Percentiles rank a stretch among this genome's conserved stretches.
phyloP scores from a whole-genome alignment of 2,329 filamentous ascomycete species.

The Pestalotiopsis sp. region DNA sequence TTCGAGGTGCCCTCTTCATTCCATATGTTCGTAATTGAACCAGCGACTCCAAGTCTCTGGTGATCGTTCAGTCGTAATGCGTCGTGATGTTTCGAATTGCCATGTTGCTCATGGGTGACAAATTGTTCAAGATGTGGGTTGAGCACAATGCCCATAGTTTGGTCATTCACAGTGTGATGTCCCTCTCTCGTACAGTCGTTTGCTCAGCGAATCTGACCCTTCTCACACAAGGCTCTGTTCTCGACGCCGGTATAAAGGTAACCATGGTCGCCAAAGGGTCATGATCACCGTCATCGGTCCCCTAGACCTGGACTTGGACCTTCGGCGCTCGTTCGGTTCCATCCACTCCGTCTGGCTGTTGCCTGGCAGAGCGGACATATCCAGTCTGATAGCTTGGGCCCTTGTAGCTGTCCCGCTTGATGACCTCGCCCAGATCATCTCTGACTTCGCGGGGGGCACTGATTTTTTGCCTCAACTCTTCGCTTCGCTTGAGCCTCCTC shows the following conservation, averaged over 20 bases:
- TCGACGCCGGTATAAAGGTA: constrained; percentile 1
- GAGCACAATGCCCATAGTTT: not conserved
- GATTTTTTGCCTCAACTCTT: constrained; percentile 61
- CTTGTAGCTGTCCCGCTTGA: constrained; percentile 45
- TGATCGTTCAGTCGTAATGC: not conserved
- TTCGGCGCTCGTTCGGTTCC: constrained; percentile 9
- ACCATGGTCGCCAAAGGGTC: not conserved
- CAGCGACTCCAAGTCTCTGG: not conserved
- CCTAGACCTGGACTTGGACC: constrained; percentile 15
- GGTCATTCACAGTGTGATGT: not conserved
- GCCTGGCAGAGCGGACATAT: not conserved
- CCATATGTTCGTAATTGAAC: not conserved
- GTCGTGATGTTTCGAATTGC: not conserved
- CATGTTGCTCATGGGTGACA: not conserved
- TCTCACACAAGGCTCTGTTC: constrained; percentile 1
- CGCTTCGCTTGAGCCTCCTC: constrained; percentile 58
- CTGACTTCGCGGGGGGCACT: constrained; percentile 60
- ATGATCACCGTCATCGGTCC: not conserved
- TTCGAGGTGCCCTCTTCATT: not conserved
- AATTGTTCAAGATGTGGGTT: not conserved
- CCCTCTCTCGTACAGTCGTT: not conserved
- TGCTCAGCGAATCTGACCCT: not conserved
- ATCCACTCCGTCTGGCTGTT: not conserved
- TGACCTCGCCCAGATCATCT: constrained; percentile 60
- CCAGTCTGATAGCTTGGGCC: constrained; percentile 31